These are phyloP conservation scores for Lolium perenne DNA, from an alignment of 176 grass and related monocot species.

Conservation along the genomic window DNA sequence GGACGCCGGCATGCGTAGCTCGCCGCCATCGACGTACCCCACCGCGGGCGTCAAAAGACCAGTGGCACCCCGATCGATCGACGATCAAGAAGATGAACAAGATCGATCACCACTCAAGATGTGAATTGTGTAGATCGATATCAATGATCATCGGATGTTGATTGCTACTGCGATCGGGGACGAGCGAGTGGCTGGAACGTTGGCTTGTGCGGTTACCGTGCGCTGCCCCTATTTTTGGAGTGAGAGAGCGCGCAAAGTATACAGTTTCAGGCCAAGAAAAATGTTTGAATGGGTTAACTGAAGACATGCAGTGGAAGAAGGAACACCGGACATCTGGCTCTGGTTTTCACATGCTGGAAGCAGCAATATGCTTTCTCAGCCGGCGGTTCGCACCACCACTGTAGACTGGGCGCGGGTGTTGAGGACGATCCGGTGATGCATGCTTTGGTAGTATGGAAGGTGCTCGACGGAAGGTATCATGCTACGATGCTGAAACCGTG, in stretches of 20 bases:
- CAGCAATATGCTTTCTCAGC: no score
- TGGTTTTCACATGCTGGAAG: neutral
- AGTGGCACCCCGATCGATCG: neutral
- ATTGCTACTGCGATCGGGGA: neutral
- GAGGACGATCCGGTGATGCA: no score
- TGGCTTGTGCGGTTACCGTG: neutral
- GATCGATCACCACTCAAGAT: neutral
- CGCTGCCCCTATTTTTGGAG: neutral
- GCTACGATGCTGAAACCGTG: no score
- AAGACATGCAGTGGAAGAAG: neutral
- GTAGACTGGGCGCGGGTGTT: no score
- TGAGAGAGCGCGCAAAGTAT: neutral
- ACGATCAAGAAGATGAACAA: neutral
- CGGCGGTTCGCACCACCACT: no score
- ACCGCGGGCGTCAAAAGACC: neutral
- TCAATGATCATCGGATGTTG: neutral
- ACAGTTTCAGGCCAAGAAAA: neutral
- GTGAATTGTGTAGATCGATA: neutral
- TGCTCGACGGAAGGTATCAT: no score
- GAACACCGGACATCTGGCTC: neutral
- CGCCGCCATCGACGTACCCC: neutral
- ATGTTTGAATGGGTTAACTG: neutral
- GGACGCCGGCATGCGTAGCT: slow-evolving; percentile 27
- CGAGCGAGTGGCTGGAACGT: neutral
- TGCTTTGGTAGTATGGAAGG: no score